These are phyloP conservation scores for Ceratocystis cubensis DNA, from an alignment of 2,329 filamentous ascomycete genomes.

Conservation along the genomic window DNA sequence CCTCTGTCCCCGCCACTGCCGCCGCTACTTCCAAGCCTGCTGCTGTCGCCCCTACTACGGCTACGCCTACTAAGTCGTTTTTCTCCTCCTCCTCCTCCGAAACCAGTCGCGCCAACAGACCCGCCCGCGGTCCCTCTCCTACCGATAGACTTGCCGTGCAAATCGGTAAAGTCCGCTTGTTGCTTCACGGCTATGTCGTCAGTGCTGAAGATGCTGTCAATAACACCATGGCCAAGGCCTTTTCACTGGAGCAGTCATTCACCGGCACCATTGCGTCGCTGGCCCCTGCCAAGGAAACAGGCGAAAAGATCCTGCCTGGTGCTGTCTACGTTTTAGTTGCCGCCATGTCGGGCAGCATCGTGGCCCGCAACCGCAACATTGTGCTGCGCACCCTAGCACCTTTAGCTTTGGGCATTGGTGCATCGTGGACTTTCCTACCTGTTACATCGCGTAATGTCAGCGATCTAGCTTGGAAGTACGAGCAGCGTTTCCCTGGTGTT, in stretches of 20 bases:
- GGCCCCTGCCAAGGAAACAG: conserved; percentile 70
- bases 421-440: conserved; percentile 74
- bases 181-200: conserved; percentile 63
- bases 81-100: conserved; percentile 24
- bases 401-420: conserved; percentile 64
- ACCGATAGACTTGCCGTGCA: conserved; percentile 80
- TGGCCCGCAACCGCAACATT: conserved; percentile 77
- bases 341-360: conserved; percentile 87
- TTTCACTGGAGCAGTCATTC: conserved; percentile 78
- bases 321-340: conserved; percentile 85
- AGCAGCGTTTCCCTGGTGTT: conserved; percentile 73
- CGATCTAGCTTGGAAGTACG: conserved; percentile 80
- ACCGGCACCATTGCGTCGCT: conserved; percentile 80
- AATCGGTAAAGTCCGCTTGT: conserved; percentile 67
- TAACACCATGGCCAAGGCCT: conserved; percentile 62
- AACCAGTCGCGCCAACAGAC: conserved; percentile 27
- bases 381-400: conserved; percentile 67
- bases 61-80: conserved; percentile 26
- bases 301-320: conserved; percentile 81
- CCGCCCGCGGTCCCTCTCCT: conserved; percentile 51
- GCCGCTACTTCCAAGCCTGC: conserved; percentile 20
- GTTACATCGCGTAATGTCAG: conserved; percentile 82
- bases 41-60: conserved; percentile 24
- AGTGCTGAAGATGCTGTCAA: conserved; percentile 74
- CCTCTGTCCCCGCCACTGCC: conserved; percentile 24